These are phyloP conservation scores for Pleurotus platypus DNA, from an alignment of 768 basidiomycete species.

Conservation along the genomic window DNA sequence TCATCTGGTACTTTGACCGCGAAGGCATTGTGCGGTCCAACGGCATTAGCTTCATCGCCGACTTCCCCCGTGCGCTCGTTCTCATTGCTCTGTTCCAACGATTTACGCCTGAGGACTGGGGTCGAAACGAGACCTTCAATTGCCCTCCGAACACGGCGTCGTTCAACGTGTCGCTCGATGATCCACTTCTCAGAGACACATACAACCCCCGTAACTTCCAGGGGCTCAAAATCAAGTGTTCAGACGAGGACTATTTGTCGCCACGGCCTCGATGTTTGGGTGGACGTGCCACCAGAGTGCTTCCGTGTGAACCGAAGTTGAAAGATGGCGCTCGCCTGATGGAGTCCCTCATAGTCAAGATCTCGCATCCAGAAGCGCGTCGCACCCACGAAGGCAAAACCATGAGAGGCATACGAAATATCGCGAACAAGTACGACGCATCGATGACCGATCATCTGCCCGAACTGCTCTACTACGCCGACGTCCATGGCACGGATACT, in stretches of 20 bases:
- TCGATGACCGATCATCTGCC: background rate
- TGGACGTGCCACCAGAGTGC: conserved; percentile 1
- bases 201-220: background rate
- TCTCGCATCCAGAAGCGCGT: conserved; percentile 1
- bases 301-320: background rate
- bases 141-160: background rate
- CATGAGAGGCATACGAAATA: background rate
- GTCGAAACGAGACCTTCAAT: conserved; percentile 7
- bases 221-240: background rate
- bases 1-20: conserved; percentile 22
- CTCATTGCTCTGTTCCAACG: conserved; percentile 23
- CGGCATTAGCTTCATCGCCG: conserved; percentile 20
- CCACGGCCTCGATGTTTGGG: background rate
- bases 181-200: background rate
- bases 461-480: background rate
- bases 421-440: background rate
- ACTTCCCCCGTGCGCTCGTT: conserved; percentile 21
- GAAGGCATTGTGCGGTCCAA: conserved; percentile 20
- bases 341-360: background rate
- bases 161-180: background rate
- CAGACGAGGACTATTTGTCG: background rate
- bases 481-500: background rate
- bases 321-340: background rate
- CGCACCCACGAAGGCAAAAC: conserved; percentile 1
- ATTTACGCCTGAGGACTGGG: conserved; percentile 20